phyloP scores from a whole-genome alignment of 2,329 filamentous ascomycete species.

The Ophiocordyceps camponoti-floridani region DNA sequence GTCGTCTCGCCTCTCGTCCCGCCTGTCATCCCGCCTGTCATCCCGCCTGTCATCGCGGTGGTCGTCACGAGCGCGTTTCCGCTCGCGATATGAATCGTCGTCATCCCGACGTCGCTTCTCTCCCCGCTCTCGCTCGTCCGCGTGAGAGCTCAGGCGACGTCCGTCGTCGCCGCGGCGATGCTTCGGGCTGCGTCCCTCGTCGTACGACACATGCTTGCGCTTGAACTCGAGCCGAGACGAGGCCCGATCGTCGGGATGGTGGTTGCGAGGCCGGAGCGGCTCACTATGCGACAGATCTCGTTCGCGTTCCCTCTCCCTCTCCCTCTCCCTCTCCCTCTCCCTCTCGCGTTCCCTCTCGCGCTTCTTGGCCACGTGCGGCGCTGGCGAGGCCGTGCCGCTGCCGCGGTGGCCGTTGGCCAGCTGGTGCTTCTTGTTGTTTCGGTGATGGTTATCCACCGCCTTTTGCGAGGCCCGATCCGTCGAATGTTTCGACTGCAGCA shows the following conservation, averaged over 20 bases:
- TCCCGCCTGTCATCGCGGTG: conserved; percentile 14
- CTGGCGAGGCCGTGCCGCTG: conserved; percentile 53
- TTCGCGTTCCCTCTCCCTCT: conserved; percentile 30
- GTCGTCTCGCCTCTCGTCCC: conserved; percentile 5
- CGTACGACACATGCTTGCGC: conserved; percentile 38
- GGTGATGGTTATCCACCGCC: conserved; percentile 80
- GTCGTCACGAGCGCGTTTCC: conserved; percentile 13
- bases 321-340: conserved; percentile 29
- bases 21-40: conserved; percentile 11
- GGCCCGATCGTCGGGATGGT: conserved; percentile 29
- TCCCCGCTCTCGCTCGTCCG: conserved; percentile 17
- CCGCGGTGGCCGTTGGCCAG: conserved; percentile 42
- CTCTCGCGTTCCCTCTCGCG: conserved; percentile 15
- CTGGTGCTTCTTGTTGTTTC: conserved; percentile 69
- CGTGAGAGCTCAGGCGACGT: conserved; percentile 18
- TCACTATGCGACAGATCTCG: conserved; percentile 26
- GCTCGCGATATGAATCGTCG: conserved; percentile 11
- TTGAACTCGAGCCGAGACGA: conserved; percentile 37
- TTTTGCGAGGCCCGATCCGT: conserved; percentile 59
- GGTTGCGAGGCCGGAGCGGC: conserved; percentile 29
- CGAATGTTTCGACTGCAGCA: conserved; percentile 71
- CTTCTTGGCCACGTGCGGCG: conserved; percentile 29
- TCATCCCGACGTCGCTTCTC: conserved; percentile 11
- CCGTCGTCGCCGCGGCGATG: conserved; percentile 21
- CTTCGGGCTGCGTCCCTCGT: conserved; percentile 24